Evolutionary conservation across 768 basidiomycete genomes (phyloP), one percentile per base, ranked within the genome.

Genomic region (Xerocomus brunneocitrinus): DNA sequence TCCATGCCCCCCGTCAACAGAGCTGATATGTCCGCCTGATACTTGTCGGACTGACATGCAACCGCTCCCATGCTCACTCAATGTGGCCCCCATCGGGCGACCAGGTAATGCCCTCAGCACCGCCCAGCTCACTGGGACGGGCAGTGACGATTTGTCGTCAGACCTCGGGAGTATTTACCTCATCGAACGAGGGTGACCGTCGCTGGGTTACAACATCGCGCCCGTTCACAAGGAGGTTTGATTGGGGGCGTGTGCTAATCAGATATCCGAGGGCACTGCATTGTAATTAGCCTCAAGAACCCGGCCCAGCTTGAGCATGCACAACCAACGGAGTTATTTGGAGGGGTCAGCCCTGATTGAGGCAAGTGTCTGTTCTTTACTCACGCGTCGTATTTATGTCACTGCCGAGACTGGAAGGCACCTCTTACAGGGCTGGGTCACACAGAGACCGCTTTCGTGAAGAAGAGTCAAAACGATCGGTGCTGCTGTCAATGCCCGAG

Each of bases 201-300:
- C 66, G 66, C 66, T 69, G 67, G 57, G 66, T 68, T 66, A 13
- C 27, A 65, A 62, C 49, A 4, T 7, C 41, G 35, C 34, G 55
- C 53, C 56, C 44, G 55, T 50, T 55, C 66, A 66, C 58, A 68
- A 19, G 58, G 52, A 48, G 24, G 13, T 49, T 55, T 65, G 63
- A 62, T 67, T 66, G 60, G 44, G 46, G 55, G 43, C 19, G 49
- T 55, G 59, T 60, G 67, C 45, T 64, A 60, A 68, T 70, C 67
- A 68, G 67, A 70, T 67, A 62, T 70, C 69, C 64, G 67, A 70
- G 67, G 56, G 69, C 67, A 68, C 69, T 59, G 67, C 67, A 65
- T 68, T 67, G 57, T 22, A 71, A 65, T 71, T 71, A 68, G 65
- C 61, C 69, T 71, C 69, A 60, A 63, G 55, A 57, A 58, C 61